Base-by-base conservation (phyloP, 768 basidiomycete genomes). In the Amanita subjunquillea region DNA sequence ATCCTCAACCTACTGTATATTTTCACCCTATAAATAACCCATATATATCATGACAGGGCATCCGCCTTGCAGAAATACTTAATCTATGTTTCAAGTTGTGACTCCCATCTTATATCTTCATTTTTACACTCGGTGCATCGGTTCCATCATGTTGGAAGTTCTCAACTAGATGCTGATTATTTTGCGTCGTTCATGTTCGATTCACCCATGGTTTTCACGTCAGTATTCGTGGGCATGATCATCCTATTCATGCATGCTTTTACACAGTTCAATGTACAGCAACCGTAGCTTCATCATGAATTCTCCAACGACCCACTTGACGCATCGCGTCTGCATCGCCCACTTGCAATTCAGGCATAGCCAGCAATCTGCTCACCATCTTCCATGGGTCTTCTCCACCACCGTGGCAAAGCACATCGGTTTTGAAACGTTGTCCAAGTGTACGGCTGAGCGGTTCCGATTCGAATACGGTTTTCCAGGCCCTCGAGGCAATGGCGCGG, bases 371-470 rank as follows among this genome's bases (percentile, higher is more conserved):
- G 13, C 85, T 80, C 0, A 98, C 80, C 91, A 97, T 92, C 57
- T 76, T 71, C 96, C 96, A 99, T 0, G 96, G 92, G 58, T 97
- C 91, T 64, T 75, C 85, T 0, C 89, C 92, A 1, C 96, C 96
- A 0, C 96, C 96, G 60, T 79, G 85, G 38, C 72, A 73, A 27
- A 99, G 61, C 5, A 98, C 72, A 50, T 89, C 83, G 3, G 65
- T 62, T 58, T 89, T 95, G 59, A 85, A 89, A 65, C 73, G 80
- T 62, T 97, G 92, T 0, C 96, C 96, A 2, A 77, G 72, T 34
- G 77, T 77, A 13, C 95, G 71, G 50, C 75, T 73, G 13, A 97
- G 66, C 0, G 91, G 88, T 41, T 87, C 74, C 0, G 58, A 55
- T 7, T 72, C 69, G 60, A 98, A 98, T 0, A 95, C 70, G 8